A percentile compares a stretch with the other conserved stretches of the same genome.
Evolutionary conservation across 805 yeast species (phyloP).

Genomic region (Ogataea parapolymorpha): DNA sequence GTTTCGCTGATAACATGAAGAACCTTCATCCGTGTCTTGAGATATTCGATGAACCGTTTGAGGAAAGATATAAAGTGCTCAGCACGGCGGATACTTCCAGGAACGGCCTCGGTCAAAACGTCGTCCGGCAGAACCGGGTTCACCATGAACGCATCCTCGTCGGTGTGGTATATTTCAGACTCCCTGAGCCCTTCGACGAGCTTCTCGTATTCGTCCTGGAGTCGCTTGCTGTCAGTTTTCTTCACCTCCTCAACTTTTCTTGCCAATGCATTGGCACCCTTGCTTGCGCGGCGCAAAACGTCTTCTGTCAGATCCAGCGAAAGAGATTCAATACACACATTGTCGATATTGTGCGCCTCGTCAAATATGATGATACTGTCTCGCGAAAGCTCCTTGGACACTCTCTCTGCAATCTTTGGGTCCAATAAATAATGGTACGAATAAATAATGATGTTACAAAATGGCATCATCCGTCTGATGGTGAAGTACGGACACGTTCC

Average conservation of each 20-base stretch:
- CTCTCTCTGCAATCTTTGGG: constrained; percentile 96
- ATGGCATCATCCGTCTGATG: constrained; percentile 94
- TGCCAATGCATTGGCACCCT: constrained; percentile 80
- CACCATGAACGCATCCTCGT: constrained; percentile 70
- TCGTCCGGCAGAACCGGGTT: constrained; percentile 88
- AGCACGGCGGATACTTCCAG: constrained; percentile 95
- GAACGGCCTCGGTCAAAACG: constrained; percentile 85
- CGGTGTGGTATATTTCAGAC: constrained; percentile 59
- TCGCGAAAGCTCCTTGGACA: constrained; percentile 84
- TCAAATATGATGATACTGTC: constrained; percentile 94
- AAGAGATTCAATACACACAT: constrained; percentile 94
- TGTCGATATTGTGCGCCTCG: constrained; percentile 98
- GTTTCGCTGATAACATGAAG: constrained; percentile 97
- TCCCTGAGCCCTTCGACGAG: constrained; percentile 87
- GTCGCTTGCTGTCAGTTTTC: constrained; percentile 72
- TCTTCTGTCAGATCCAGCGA: constrained; percentile 92
- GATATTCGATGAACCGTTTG: constrained; percentile 87
- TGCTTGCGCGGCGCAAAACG: constrained; percentile 76
- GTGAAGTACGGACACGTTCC: constrained; percentile 96
- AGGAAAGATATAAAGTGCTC: constrained; percentile 94
- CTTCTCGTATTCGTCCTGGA: constrained; percentile 88
- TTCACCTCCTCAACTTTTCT: constrained; percentile 83
- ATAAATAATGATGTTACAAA: constrained; percentile 90
- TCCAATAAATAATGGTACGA: constrained; percentile 95
- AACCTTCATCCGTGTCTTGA: constrained; percentile 96